Evolutionary conservation across 2,329 filamentous ascomycete species (phyloP), one percentile per base, ranked within the genome.

Genomic region (Truncatella angustata): DNA sequence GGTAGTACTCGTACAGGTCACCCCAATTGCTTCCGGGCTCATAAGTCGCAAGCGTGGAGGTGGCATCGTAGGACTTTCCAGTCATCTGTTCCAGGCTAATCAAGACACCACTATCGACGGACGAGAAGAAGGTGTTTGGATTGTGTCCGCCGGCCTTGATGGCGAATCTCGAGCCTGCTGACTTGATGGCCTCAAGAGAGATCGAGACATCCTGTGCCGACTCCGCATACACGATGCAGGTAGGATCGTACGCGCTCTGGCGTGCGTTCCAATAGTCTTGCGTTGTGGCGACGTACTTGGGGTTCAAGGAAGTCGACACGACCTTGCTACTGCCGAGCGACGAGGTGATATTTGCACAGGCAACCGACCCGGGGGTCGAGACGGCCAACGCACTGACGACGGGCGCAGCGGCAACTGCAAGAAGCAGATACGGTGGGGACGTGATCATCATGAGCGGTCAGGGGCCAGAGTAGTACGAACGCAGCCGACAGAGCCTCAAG

Each of bases 91-190:
- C 58, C 32, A 64, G 49, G 32, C 62, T 59, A 11, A 63, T 45
- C n/a, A 64, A 57, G 1, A 63, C 61, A 5, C 62, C 62, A 28
- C 54, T 44, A 32, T 62, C 53, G 16, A 62, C 63, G 4, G 62
- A 64, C 7, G 63, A 56, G 39, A 56, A 54, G 44, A 56, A 54
- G 32, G 52, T 59, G 24, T 66, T 66, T n/a, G 63, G 58, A 20
- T 63, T 66, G 43, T 66, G 63, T 2, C 63, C 63, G 4, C 60
- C 62, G 2, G 60, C 60, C 47, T 63, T 66, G 42, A 66, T 51
- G 35, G 63, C 63, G 46, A 54, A 54, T 5, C 51, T 46, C 10
- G 42, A 60, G 18, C 53, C 60, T 21, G 61, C 59, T 12, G 54
- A 56, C 16, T 55, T 57, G 21, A 66, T 59, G 4, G 63, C 61